Conservation (phyloP, 306 rosid species). For the Urtica urens region DNA sequence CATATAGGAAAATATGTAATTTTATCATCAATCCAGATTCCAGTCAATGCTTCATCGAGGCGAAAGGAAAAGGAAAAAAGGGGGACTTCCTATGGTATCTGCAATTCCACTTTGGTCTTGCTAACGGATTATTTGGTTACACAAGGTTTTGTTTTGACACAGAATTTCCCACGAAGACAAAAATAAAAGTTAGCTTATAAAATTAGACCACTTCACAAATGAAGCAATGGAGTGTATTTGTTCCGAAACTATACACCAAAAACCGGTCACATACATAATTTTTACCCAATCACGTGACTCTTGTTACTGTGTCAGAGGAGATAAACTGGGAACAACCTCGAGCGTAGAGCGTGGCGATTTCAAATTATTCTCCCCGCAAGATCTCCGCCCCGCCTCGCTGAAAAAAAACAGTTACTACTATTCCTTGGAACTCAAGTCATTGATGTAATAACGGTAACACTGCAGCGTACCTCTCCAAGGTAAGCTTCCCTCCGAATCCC, state of each 20-base stretch:
- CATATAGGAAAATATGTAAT: too few species aligned
- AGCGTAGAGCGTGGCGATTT: constrained; percentile 34
- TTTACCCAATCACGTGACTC: constrained; percentile 20
- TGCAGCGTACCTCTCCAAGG: constrained; percentile 31
- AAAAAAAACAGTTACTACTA: constrained; percentile 16
- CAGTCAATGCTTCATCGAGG: not conserved
- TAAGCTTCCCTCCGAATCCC: constrained; percentile 26
- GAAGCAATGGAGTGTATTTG: constrained; percentile 6
- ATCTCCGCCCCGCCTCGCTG: constrained; percentile 25
- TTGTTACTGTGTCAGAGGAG: constrained; percentile 18
- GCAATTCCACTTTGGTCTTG: constrained; percentile 10
- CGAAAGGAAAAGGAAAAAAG: not conserved
- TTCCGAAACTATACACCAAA: constrained; percentile 9
- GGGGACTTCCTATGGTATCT: constrained; percentile 14
- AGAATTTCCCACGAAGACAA: constrained; percentile 24
- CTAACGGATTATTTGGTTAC: constrained; percentile 13
- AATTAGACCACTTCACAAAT: constrained; percentile 11
- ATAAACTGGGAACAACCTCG: constrained; percentile 20
- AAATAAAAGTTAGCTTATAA: constrained; percentile 32
- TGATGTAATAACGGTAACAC: not conserved
- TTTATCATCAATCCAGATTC: not conserved
- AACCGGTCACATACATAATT: constrained; percentile 12
- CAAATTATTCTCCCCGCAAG: constrained; percentile 22
- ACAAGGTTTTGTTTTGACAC: constrained; percentile 20
- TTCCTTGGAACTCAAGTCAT: constrained; percentile 20